Percentiles rank a stretch among this genome's conserved stretches.
Conservation (phyloP, 306 rosid species). For the Carpinus viminea region DNA sequence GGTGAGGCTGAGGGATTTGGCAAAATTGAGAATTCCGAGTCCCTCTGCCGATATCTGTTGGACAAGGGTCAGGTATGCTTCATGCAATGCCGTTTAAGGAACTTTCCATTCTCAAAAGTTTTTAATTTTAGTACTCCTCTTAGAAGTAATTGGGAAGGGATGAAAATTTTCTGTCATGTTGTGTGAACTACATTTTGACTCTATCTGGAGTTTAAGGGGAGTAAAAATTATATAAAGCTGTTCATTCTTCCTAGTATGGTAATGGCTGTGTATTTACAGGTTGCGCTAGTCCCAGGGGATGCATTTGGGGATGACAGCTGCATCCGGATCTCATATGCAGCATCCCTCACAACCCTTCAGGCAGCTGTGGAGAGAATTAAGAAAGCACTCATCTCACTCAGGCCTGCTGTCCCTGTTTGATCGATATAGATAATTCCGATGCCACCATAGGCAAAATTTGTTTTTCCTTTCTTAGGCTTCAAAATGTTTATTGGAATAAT, state of each 20-base stretch:
- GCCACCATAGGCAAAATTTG: background rate
- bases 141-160: background rate
- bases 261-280: conserved; percentile 51
- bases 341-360: conserved; percentile 69
- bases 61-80: conserved; percentile 83
- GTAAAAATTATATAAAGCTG: background rate
- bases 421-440: background rate
- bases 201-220: background rate
- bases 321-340: conserved; percentile 89
- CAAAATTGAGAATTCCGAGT: conserved; percentile 70
- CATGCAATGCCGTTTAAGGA: background rate
- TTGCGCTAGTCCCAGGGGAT: conserved; percentile 90
- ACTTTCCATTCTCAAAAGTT: background rate
- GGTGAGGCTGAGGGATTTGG: conserved; percentile 84
- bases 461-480: conserved; percentile 26
- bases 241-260: conserved; percentile 3
- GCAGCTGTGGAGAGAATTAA: conserved; percentile 85
- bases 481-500: conserved; percentile 22
- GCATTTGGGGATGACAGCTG: conserved; percentile 90
- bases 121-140: background rate
- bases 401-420: conserved; percentile 51
- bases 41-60: conserved; percentile 76
- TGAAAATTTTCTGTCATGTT: background rate
- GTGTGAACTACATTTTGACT: background rate
- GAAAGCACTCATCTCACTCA: conserved; percentile 54